Conservation (phyloP, 495 filamentous ascomycete genomes). For the Aspergillus nanangensis region DNA sequence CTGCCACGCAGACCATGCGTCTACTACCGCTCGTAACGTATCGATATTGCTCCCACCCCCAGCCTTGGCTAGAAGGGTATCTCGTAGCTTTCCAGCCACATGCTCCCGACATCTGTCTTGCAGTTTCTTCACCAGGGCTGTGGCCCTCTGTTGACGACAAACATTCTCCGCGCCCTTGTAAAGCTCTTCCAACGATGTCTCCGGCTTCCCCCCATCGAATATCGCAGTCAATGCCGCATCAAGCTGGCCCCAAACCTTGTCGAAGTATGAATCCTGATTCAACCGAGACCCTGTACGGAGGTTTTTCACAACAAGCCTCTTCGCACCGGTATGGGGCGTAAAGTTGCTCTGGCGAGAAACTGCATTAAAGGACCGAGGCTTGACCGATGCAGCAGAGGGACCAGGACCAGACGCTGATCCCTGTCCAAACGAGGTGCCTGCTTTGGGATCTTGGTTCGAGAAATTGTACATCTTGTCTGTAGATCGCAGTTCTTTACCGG, state of each 20-base stretch:
- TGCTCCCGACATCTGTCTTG: slow-evolving; percentile 58
- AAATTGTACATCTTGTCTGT: slow-evolving; percentile 47
- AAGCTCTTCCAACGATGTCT: slow-evolving; percentile 73
- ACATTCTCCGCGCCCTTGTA: slow-evolving; percentile 89
- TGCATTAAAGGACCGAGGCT: slow-evolving; percentile 23
- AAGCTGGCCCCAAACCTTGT: slow-evolving; percentile 64
- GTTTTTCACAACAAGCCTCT: slow-evolving; percentile 85
- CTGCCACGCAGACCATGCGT: slow-evolving; percentile 76
- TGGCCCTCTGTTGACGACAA: slow-evolving; percentile 69
- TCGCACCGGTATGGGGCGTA: slow-evolving; percentile 54
- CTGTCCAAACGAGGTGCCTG: slow-evolving; percentile 23
- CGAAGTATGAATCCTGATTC: slow-evolving; percentile 67
- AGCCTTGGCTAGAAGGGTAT: slow-evolving; percentile 44
- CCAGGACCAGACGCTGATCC: slow-evolving; percentile 16
- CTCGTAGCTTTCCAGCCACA: slow-evolving; percentile 53
- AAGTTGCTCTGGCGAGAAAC: slow-evolving; percentile 33
- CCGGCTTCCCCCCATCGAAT: slow-evolving; percentile 58
- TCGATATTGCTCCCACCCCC: slow-evolving; percentile 53
- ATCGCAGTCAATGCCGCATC: slow-evolving; percentile 67
- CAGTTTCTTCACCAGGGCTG: slow-evolving; percentile 58
- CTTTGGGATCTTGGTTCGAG: slow-evolving; percentile 31
- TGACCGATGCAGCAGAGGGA: slow-evolving; percentile 11
- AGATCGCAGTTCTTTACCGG: slow-evolving; percentile 12
- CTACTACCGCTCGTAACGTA: slow-evolving; percentile 58
- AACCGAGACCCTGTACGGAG: slow-evolving; percentile 55